Conservation (phyloP, 192 early-diverging fungal genomes). For the Backusella westeae region DNA sequence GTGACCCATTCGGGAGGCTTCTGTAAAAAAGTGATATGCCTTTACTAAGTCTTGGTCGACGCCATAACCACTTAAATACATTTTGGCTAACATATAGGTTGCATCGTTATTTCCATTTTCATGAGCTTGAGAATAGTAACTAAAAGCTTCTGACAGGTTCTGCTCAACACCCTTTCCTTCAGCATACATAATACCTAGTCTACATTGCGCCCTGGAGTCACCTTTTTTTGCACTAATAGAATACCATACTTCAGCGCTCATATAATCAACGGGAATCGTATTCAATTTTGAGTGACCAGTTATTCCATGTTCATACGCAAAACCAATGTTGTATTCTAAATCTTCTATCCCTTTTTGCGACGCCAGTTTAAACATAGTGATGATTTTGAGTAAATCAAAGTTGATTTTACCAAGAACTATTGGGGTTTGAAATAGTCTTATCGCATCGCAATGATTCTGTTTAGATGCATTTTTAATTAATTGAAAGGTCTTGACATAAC, state of each 20-base stretch:
- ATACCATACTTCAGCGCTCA: slow-evolving; percentile 24
- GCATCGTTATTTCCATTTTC: slow-evolving; percentile 17
- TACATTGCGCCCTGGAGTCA: slow-evolving; percentile 21
- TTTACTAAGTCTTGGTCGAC: not conserved
- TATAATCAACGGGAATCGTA: not conserved
- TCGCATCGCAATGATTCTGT: not conserved
- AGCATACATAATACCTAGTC: slow-evolving; percentile 19
- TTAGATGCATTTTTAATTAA: slow-evolving; percentile 15
- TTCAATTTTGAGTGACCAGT: not conserved
- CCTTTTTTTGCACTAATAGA: slow-evolving; percentile 21
- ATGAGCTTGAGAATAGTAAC: slow-evolving; percentile 17
- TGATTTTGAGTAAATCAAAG: not conserved
- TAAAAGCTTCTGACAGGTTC: slow-evolving; percentile 23
- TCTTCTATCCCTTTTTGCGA: not conserved
- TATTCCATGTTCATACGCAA: not conserved
- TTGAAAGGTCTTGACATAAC: slow-evolving; percentile 8
- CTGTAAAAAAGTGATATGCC: not conserved
- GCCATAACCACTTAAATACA: not conserved
- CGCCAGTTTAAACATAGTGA: not conserved
- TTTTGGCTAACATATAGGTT: not conserved
- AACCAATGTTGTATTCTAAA: slow-evolving; percentile 9
- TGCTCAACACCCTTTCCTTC: slow-evolving; percentile 27
- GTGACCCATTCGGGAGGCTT: not conserved
- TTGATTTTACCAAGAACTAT: not conserved
- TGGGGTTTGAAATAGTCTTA: too few species aligned